Base-by-base conservation (phyloP, 2,329 filamentous ascomycete genomes). In the Meredithiella fracta region DNA sequence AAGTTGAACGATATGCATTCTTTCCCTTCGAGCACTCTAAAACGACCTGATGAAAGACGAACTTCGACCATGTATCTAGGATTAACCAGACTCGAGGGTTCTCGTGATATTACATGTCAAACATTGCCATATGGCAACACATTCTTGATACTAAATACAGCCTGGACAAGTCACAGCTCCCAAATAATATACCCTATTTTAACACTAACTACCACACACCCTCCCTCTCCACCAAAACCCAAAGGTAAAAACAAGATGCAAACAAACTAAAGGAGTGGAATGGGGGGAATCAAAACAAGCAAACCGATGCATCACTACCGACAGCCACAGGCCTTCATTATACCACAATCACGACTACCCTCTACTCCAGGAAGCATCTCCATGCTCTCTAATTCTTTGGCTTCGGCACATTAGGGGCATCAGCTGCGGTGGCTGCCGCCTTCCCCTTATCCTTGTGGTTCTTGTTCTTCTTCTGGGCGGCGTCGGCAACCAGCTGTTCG, bases 401-500 rank as follows among this genome's bases (percentile, higher is more conserved):
- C 58, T 65, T 65, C 31, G 62, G 62, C 26, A 60, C 63, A 31
- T 55, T 57, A 11, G 60, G 56, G 3, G 59, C 55, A 29, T 60
- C 59, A 11, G 59, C 59, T 50, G 61, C 60, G 50, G 58, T 62
- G 37, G 62, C 64, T n/a, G 55, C 56, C 14, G 50, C 54, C 62
- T 73, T 66, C 60, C 73, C 72, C 62, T 74, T 73, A 63, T 71
- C 71, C 60, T 79, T 73, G 72, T 81, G 76, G 62, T 71, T 71
- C 68, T 80, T 80, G 23, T 86, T 80, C 71, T 96, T 95, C 78
- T 97, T 97, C 55, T 89, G 85, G 57, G 90, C 89, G 3, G 91
- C 91, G 67, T 98, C 92, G 53, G 92, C 90, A 69, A 98, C 94
- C 56, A 98, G 82, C 69, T 97, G 89, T 68, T 98, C 92, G 63